Base-by-base conservation (phyloP, 345 rosid genomes). In the Salix arbutifolia region DNA sequence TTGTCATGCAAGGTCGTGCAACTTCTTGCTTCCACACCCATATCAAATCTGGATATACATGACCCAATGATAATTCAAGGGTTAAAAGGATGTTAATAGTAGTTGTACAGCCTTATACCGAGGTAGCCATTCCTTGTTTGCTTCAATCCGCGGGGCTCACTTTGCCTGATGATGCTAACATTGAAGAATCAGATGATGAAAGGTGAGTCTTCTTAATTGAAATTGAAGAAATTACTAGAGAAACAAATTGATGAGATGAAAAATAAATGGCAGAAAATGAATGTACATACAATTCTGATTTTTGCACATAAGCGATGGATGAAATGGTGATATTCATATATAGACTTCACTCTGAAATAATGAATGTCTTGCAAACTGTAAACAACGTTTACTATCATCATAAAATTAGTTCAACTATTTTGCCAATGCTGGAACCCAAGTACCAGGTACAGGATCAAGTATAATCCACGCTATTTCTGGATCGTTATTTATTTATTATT, bases 61-160 rank as follows among this genome's bases (percentile, higher is more conserved):
- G 56, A 76, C 19, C 80, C 71, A 19, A 11, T 52, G 50, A n/a
- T 3, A 50, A 4, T 77, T 77, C 71, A 35, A n/a, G 66, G 52
- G 52, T 66, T 77, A 16, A 48, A 23, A 37, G 80, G 65, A 65
- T 9, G 71, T 76, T 53, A 14, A 33, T 37, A 26, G 26, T 1
- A 35, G n/a, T 17, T 25, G 14, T 13, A n/a, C 48, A 23, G 9
- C 76, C 76, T 60, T 37, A 25, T 12, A 44, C 65, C 42, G 42
- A 17, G 21, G 75, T 77, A 48, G 76, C 44, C 53, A 65, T 71
- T 64, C 76, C 80, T 17, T 65, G 16, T 25, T 31, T 77, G 76
- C 66, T 77, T 71, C 56, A 71, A 17, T 77, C 76, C 16, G 71
- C 80, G 18, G 52, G 26, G 42, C 80, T 65, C 6, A 65, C 50